Evolutionary conservation across 257 asterid species (phyloP).

Genomic region (Misopates orontium): DNA sequence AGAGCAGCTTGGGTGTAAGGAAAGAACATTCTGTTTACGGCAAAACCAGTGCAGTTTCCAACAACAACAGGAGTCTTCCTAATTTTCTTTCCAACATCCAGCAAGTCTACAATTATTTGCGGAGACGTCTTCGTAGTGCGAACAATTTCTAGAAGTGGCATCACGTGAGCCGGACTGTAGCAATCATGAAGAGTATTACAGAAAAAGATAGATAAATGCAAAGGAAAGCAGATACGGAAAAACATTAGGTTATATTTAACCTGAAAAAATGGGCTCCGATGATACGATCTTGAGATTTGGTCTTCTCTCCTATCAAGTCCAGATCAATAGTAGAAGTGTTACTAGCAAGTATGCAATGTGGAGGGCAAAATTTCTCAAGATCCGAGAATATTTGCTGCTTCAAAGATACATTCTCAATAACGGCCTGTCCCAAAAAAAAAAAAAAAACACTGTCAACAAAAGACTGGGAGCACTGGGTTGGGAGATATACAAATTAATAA

Average conservation of each 20-base stretch:
- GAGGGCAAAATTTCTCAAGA: conserved; percentile 79
- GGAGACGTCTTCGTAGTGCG: conserved; percentile 88
- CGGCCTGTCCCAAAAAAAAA: conserved; percentile 56
- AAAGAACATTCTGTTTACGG: conserved; percentile 92
- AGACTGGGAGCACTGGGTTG: background rate
- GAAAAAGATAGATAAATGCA: conserved; percentile 8
- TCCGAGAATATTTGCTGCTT: conserved; percentile 91
- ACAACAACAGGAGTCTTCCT: conserved; percentile 95
- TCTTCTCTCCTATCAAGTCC: conserved; percentile 76
- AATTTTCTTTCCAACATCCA: conserved; percentile 87
- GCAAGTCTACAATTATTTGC: conserved; percentile 76
- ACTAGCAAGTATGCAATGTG: conserved; percentile 91
- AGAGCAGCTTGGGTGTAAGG: conserved; percentile 93
- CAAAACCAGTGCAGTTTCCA: conserved; percentile 96
- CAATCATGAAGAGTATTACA: conserved; percentile 9
- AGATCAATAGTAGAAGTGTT: conserved; percentile 94
- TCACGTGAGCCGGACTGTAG: conserved; percentile 96
- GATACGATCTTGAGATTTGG: conserved; percentile 77
- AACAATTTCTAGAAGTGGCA: conserved; percentile 95
- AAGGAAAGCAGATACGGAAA: background rate
- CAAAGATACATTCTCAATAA: conserved; percentile 77
- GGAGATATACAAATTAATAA: conserved; percentile 1
- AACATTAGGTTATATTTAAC: conserved; percentile 32
- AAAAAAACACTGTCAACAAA: background rate
- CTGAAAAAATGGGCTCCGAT: conserved; percentile 99